Conservation (phyloP, 345 rosid genomes). For the Populus simonii region DNA sequence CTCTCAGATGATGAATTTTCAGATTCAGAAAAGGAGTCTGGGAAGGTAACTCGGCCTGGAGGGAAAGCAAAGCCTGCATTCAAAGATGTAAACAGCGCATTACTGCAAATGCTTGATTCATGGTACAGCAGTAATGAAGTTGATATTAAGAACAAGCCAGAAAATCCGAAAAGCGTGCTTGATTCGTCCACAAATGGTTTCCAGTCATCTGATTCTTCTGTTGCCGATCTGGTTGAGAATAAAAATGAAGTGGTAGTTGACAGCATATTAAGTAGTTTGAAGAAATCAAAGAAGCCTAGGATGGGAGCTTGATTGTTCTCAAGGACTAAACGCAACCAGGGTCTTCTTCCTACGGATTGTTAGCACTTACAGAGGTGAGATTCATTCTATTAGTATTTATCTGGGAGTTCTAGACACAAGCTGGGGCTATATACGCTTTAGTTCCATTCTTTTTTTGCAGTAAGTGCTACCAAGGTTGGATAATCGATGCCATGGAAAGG, state of each 20-base stretch:
- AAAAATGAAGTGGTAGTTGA: slow-evolving; percentile 44
- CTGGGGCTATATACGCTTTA: neutral
- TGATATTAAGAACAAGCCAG: slow-evolving; percentile 13
- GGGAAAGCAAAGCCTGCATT: slow-evolving; percentile 24
- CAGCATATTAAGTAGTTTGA: slow-evolving; percentile 52
- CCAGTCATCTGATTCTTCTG: slow-evolving; percentile 36
- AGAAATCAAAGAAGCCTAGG: slow-evolving; percentile 40
- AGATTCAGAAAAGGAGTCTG: slow-evolving; percentile 55
- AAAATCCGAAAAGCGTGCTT: slow-evolving; percentile 26
- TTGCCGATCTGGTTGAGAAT: slow-evolving; percentile 32
- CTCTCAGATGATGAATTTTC: slow-evolving; percentile 68
- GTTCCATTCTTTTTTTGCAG: neutral
- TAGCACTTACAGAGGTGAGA: slow-evolving; percentile 3
- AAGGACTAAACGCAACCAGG: neutral
- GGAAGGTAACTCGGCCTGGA: slow-evolving; percentile 1
- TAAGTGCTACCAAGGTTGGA: neutral
- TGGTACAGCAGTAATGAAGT: slow-evolving; percentile 43
- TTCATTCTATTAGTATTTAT: neutral
- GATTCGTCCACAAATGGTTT: slow-evolving; percentile 17
- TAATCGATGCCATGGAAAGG: neutral
- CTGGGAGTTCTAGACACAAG: neutral
- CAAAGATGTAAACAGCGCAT: slow-evolving; percentile 39
- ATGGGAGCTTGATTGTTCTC: slow-evolving; percentile 24
- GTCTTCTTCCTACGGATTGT: neutral
- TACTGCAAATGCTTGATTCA: slow-evolving; percentile 54